Evolutionary conservation across 441 rosid genomes (phyloP), one percentile per base, ranked within the genome.

Genomic region (Adansonia rubrostipa): DNA sequence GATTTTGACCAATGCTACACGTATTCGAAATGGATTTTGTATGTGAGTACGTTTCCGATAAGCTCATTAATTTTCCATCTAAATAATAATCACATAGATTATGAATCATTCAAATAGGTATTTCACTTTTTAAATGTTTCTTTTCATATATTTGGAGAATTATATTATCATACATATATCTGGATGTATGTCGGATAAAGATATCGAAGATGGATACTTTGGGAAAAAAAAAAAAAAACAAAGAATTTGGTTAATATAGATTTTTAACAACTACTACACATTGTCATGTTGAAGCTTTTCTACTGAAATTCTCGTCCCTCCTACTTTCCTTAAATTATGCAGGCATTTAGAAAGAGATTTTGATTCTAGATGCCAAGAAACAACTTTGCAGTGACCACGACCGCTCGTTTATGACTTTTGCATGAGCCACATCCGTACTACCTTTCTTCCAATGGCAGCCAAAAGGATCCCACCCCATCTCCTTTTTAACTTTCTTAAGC

Each of bases 281-380:
- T 36, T 36, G 42, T 36, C 42, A 36, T 36, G 42, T 36, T 36
- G 42, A 36, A 36, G 42, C 42, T 36, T 36, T 36, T 77, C 54
- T 15, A 40, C 56, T 33, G 1, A 47, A 50, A 36, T 71, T 48
- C 67, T 15, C 19, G 9, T 71, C 45, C 48, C 44, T 58, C n/a
- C 22, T 50, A 70, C 28, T 75, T 57, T 56, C 48, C 68, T 63
- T 7, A 42, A 61, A 57, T 54, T 61, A 36, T 60, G 48, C 28
- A 61, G 20, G 73, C 48, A 44, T 50, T 71, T 63, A 78, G 81
- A 81, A 57, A 65, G 67, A 70, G 22, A 56, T 50, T 47, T 33
- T 6, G 80, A 76, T 78, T 84, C 80, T 44, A 53, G 65, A 75
- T 72, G 80, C 87, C 71, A 67, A 70, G 56, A 5, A 33, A n/a